A percentile compares a stretch with the other conserved stretches of the same genome.
Evolutionary conservation across 768 basidiomycete genomes (phyloP).

Genomic region (Auricularia sp.): DNA sequence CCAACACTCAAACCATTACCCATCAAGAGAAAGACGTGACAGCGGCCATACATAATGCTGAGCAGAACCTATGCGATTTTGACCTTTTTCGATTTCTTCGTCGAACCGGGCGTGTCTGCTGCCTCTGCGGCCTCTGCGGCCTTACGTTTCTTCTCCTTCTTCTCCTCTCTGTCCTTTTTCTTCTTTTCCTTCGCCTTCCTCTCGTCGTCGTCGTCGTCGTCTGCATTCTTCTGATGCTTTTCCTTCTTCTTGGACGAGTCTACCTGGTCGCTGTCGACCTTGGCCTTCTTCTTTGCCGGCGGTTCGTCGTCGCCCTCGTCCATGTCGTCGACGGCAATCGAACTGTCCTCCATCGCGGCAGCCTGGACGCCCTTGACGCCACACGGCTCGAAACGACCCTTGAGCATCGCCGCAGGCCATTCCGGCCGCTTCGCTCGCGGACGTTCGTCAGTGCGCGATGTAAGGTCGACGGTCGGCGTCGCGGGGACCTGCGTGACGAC

Average conservation of each 20-base stretch:
- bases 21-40: too few relatives aligned
- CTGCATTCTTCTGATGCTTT: slow-evolving; percentile 14
- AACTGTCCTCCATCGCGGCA: not conserved
- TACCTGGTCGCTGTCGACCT: slow-evolving; percentile 10
- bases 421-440: not conserved
- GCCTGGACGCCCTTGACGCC: not conserved
- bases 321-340: slow-evolving; percentile 6
- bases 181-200: slow-evolving; percentile 11
- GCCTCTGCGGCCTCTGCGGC: not conserved
- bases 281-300: slow-evolving; percentile 14
- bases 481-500: not conserved
- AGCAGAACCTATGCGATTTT: too few relatives aligned
- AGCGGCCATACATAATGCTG: too few relatives aligned
- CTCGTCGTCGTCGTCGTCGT: slow-evolving; percentile 8
- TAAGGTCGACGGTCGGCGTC: not conserved
- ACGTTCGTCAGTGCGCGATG: not conserved
- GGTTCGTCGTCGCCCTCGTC: slow-evolving; percentile 6
- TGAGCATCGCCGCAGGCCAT: not conserved
- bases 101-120: too few relatives aligned
- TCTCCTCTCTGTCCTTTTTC: slow-evolving; percentile 8
- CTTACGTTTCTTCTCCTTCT: slow-evolving; percentile 1
- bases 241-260: slow-evolving; percentile 11
- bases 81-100: too few relatives aligned
- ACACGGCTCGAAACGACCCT: not conserved
- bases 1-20: too few relatives aligned